Conservation (phyloP, 1,284 basidiomycete species). For the Quambalaria eucalypti region DNA sequence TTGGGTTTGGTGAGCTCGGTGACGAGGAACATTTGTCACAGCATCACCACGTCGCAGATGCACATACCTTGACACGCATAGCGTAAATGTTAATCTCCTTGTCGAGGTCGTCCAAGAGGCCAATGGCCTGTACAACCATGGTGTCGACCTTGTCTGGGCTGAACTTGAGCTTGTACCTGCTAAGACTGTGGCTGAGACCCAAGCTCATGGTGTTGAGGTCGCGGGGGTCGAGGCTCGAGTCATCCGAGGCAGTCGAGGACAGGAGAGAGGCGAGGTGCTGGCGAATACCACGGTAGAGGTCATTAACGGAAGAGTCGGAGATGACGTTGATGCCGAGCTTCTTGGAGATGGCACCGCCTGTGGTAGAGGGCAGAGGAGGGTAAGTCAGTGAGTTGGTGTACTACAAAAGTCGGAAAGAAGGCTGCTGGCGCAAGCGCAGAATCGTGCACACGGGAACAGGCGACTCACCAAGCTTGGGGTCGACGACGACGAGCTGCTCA, state of each 20-base stretch:
- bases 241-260: slow-evolving; percentile 27
- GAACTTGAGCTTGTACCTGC: slow-evolving; percentile 98
- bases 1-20: not conserved
- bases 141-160: slow-evolving; percentile 99
- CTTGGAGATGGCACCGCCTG: slow-evolving; percentile 78
- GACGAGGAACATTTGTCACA: too few species aligned
- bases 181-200: slow-evolving; percentile 90
- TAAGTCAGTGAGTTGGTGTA: too few species aligned
- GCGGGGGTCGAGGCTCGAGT: slow-evolving; percentile 55
- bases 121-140: slow-evolving; percentile 98
- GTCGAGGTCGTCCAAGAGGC: slow-evolving; percentile 94
- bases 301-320: slow-evolving; percentile 59
- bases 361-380: not conserved
- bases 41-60: not conserved
- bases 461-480: slow-evolving; percentile 74
- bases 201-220: slow-evolving; percentile 95
- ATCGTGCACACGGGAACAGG: not conserved
- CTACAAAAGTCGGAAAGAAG: too few species aligned
- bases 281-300: slow-evolving; percentile 93
- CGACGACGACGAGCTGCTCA: slow-evolving; percentile 76
- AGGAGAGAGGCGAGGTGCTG: slow-evolving; percentile 76
- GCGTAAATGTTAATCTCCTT: slow-evolving; percentile 99
- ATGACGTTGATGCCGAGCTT: slow-evolving; percentile 84
- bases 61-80: slow-evolving; percentile 85
- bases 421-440: slow-evolving; percentile 12